Conservation (phyloP, 2,329 filamentous ascomycete species). For the Trichoderma gracile region DNA sequence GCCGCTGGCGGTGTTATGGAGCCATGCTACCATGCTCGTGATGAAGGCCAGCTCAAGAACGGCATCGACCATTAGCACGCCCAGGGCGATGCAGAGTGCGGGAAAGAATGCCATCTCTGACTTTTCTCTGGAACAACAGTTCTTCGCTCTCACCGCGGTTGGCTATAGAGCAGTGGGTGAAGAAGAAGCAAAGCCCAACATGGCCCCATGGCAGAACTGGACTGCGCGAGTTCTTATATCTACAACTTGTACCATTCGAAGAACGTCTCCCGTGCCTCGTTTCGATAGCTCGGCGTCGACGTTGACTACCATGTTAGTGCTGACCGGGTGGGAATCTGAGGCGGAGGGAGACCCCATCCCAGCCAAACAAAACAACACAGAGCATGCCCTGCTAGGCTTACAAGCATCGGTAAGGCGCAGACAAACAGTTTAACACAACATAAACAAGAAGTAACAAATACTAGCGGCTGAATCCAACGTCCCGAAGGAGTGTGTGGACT, state of each 20-base stretch:
- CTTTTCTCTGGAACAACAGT: background rate
- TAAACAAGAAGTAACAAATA: background rate
- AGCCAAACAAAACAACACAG: background rate
- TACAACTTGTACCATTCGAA: background rate
- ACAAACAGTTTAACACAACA: background rate
- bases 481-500: slow-evolving; percentile 7
- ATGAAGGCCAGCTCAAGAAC: slow-evolving; percentile 36
- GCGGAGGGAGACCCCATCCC: background rate
- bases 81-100: slow-evolving; percentile 31
- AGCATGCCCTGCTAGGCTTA: slow-evolving; percentile 2
- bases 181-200: background rate
- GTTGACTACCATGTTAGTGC: slow-evolving; percentile 8
- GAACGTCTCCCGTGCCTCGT: background rate
- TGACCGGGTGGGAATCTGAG: slow-evolving; percentile 20
- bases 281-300: background rate
- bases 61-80: slow-evolving; percentile 33
- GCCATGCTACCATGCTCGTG: slow-evolving; percentile 34
- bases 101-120: slow-evolving; percentile 16
- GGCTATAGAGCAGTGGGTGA: background rate
- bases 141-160: background rate
- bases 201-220: background rate
- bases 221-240: background rate
- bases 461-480: background rate
- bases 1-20: slow-evolving; percentile 33
- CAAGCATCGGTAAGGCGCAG: slow-evolving; percentile 12